Base-by-base conservation (phyloP, 116 monocot species). In the Dioscorea cayenensis region DNA sequence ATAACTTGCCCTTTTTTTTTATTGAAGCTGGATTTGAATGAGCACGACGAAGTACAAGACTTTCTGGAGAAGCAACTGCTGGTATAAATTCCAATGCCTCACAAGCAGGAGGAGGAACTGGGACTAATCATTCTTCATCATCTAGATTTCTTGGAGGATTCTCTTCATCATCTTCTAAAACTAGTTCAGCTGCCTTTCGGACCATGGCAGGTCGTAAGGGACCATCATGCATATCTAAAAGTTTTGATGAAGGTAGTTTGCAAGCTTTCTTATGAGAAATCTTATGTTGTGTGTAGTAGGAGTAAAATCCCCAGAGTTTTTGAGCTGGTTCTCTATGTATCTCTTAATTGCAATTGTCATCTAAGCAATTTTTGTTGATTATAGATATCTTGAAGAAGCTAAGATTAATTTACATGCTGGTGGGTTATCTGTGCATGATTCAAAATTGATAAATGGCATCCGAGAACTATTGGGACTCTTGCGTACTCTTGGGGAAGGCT, bases 401-500 rank as follows among this genome's bases (percentile, higher is more conserved):
- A 90, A 67, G 63, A 14, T 71, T 43, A 81, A 73, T 76, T 49
- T 49, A 27, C 75, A 78, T 28, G 37, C 23, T n/a, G 70, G 74
- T 74, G 86, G 79, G 50, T 49, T 60, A 66, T 85, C 35, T 35
- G 22, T 64, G 28, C 73, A 82, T 36, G 87, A 74, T 36, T 79
- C 84, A 23, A 80, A 63, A 78, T 18, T 75, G n/a, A 65, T 72
- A 51, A 76, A 64, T 78, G 91, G 90, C 51, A 78, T 77, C 28
- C 63, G 66, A 37, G 91, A 99, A 36, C 64, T 99, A 3, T 76
- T 99, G 81, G 68, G 71, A 25, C 97, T 99, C 29, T 80, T 99
- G 62, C 74, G 85, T 69, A 91, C 70, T 63, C 78, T 99, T 72
- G 97, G 89, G 58, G 97, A 99, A 80, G 97, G 90, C 28, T 99